These are phyloP conservation scores for Scortechinia acanthostroma DNA, from an alignment of 2,329 filamentous ascomycete genomes.

Conservation along the genomic window DNA sequence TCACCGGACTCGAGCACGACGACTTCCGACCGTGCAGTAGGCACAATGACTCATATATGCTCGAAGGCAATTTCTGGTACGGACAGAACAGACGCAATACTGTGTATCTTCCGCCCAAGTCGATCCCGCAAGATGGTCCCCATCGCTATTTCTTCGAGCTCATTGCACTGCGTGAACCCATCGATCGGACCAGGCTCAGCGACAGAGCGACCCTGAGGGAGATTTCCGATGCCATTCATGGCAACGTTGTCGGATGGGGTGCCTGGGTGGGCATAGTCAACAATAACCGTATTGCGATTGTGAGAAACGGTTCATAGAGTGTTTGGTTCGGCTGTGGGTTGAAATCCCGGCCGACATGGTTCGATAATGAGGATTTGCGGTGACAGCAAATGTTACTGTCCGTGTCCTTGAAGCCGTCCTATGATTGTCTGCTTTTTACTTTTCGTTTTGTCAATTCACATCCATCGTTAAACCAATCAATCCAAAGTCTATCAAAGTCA, in stretches of 20 bases:
- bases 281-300: too few species aligned
- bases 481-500: too few species aligned
- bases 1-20: background rate
- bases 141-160: conserved; percentile 3
- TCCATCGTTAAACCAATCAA: too few species aligned
- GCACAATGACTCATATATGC: background rate
- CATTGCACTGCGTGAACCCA: background rate
- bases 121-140: background rate
- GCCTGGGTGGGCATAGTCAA: background rate
- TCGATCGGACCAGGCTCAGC: background rate
- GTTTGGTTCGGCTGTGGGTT: too few species aligned
- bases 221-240: background rate
- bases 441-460: too few species aligned
- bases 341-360: too few species aligned
- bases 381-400: too few species aligned
- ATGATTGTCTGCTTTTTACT: too few species aligned
- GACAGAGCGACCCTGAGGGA: background rate
- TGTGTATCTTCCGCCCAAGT: background rate
- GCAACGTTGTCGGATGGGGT: conserved; percentile 3
- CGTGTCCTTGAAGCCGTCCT: too few species aligned
- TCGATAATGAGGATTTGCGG: too few species aligned
- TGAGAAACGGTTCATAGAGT: too few species aligned
- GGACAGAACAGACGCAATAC: background rate
- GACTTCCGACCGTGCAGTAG: background rate
- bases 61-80: background rate